Percentiles rank a stretch among this genome's conserved stretches.
These are phyloP conservation scores for Globisporangium iwayamae DNA, from an alignment of 352 stramenopile genomes.

Conservation along the genomic window DNA sequence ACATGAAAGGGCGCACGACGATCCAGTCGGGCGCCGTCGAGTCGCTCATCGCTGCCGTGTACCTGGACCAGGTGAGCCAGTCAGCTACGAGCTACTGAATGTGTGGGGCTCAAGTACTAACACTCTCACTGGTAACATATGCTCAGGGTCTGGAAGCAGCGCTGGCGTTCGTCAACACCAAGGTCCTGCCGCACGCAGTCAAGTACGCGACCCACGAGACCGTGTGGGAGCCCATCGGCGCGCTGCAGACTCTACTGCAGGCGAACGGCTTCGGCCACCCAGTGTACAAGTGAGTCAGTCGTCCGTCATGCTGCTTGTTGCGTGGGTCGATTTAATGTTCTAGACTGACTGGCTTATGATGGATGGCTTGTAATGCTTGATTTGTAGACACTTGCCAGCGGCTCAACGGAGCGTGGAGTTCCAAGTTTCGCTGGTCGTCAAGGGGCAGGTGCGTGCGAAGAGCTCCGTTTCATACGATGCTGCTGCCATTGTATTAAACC, in stretches of 20 bases:
- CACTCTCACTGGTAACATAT: neutral
- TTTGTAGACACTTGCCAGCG: conserved; percentile 47
- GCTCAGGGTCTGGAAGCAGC: conserved; percentile 49
- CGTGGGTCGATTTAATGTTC: no score
- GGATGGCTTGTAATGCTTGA: neutral
- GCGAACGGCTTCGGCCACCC: conserved; percentile 59
- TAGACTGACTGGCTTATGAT: neutral
- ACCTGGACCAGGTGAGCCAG: conserved; percentile 56
- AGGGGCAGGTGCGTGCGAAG: conserved; percentile 43
- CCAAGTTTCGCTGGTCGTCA: conserved; percentile 59
- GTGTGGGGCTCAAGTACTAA: neutral
- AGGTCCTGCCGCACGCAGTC: conserved; percentile 56
- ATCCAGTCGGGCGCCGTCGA: conserved; percentile 77
- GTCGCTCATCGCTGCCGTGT: conserved; percentile 72
- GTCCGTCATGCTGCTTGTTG: neutral
- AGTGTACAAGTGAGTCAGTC: conserved; percentile 48
- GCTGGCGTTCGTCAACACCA: conserved; percentile 58
- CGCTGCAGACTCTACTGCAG: conserved; percentile 70
- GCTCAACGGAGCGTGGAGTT: conserved; percentile 39
- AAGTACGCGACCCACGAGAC: conserved; percentile 48
- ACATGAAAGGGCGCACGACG: conserved; percentile 55
- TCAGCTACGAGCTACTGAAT: neutral
- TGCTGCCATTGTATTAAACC: neutral
- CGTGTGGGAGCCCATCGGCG: conserved; percentile 54
- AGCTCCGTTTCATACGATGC: neutral